Percentiles rank a stretch among this genome's conserved stretches.
Conservation (phyloP, 306 rosid genomes). For the Quercus agrifolia region DNA sequence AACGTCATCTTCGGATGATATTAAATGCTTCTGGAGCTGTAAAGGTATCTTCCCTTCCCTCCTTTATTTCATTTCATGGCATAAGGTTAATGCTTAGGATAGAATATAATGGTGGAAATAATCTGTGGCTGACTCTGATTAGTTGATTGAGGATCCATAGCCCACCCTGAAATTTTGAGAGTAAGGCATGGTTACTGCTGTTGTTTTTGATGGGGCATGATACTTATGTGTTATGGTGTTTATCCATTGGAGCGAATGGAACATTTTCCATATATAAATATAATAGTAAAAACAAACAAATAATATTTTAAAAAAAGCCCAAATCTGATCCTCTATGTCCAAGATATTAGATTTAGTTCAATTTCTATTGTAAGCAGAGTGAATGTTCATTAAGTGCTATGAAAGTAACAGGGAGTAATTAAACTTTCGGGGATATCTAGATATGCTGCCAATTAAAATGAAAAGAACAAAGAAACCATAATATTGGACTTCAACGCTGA, state of each 20-base stretch:
- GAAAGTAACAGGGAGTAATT: neutral
- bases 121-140: no score
- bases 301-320: neutral
- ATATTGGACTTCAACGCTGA: no score
- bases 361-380: no score
- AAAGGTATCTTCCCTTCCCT: slow-evolving; percentile 47
- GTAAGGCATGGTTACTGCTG: no score
- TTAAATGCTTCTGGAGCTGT: slow-evolving; percentile 72
- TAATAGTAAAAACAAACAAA: neutral
- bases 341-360: no score
- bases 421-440: neutral
- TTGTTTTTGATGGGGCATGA: no score
- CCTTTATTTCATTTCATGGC: slow-evolving; percentile 4
- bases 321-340: neutral
- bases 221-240: neutral
- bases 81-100: neutral
- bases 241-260: neutral
- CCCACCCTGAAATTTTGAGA: no score
- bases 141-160: no score
- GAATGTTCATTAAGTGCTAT: no score
- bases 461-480: no score
- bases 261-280: neutral
- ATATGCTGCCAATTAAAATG: no score
- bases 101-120: no score
- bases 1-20: slow-evolving; percentile 86